phyloP scores from a whole-genome alignment of 1,139 yeast species.

The Diutina siamensis region DNA sequence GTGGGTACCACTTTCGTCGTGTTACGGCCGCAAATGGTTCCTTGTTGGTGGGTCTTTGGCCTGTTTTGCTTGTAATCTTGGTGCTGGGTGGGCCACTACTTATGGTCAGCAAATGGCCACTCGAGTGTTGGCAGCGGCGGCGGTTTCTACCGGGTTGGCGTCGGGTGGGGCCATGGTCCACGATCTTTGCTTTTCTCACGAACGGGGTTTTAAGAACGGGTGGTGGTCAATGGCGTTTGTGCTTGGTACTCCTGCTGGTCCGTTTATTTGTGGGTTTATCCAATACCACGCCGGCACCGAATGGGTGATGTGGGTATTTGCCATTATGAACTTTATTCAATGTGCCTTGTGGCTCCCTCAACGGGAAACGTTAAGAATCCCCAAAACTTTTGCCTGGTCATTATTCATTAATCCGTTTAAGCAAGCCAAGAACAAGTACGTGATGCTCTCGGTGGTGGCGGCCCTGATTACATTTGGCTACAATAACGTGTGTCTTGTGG shows the following conservation, averaged over 20 bases:
- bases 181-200: not conserved
- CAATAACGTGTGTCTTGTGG: constrained; percentile 5
- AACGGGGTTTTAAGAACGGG: constrained; percentile 1
- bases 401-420: not conserved
- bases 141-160: not conserved
- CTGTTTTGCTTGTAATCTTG: constrained; percentile 1
- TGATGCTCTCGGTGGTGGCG: not conserved
- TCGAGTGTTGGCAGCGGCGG: not conserved
- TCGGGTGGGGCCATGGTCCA: not conserved
- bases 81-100: not conserved
- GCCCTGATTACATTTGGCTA: constrained; percentile 5
- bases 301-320: constrained; percentile 2
- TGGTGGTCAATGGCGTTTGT: constrained; percentile 3
- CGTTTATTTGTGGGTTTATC: constrained; percentile 5
- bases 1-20: not conserved
- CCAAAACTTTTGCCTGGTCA: not conserved
- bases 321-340: constrained; percentile 4
- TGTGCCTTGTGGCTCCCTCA: not conserved
- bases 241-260: constrained; percentile 3
- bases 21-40: constrained; percentile 4
- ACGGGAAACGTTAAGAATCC: not conserved
- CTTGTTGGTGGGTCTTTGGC: not conserved
- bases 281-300: constrained; percentile 3
- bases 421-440: not conserved
- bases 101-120: constrained; percentile 6